These are phyloP conservation scores for Neurospora sp. DNA, from an alignment of 495 filamentous ascomycete species.

Conservation along the genomic window DNA sequence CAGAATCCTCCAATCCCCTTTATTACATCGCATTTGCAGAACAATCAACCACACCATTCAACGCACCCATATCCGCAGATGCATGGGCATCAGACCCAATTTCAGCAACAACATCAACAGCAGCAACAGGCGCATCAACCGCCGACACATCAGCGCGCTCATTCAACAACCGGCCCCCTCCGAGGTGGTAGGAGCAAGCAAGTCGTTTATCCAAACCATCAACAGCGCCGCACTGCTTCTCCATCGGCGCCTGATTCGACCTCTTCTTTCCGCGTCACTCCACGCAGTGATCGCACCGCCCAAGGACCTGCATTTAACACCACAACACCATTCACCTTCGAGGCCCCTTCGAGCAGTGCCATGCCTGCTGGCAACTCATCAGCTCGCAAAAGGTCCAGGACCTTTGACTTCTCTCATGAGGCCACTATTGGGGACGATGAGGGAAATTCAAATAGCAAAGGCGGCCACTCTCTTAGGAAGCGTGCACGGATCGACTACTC, in stretches of 20 bases:
- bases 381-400: slow-evolving; percentile 25
- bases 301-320: neutral
- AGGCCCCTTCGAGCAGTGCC: slow-evolving; percentile 21
- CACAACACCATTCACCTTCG: slow-evolving; percentile 17
- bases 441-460: slow-evolving; percentile 22
- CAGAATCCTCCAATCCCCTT: neutral
- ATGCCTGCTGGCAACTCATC: slow-evolving; percentile 9
- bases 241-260: slow-evolving; percentile 7
- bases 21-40: neutral
- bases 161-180: slow-evolving; percentile 7
- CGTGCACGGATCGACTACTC: slow-evolving; percentile 37
- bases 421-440: slow-evolving; percentile 23
- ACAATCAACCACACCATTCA: neutral
- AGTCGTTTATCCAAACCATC: neutral
- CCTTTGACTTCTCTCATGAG: slow-evolving; percentile 22
- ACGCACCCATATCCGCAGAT: neutral
- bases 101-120: slow-evolving; percentile 3
- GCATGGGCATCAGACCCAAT: neutral
- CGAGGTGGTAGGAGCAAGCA: slow-evolving; percentile 10
- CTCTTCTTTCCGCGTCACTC: slow-evolving; percentile 5
- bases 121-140: neutral
- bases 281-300: slow-evolving; percentile 13
- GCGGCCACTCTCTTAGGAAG: slow-evolving; percentile 39
- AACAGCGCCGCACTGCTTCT: slow-evolving; percentile 7
- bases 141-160: neutral